Conservation (phyloP, 1,284 basidiomycete genomes). For the Tylopilus sp. region DNA sequence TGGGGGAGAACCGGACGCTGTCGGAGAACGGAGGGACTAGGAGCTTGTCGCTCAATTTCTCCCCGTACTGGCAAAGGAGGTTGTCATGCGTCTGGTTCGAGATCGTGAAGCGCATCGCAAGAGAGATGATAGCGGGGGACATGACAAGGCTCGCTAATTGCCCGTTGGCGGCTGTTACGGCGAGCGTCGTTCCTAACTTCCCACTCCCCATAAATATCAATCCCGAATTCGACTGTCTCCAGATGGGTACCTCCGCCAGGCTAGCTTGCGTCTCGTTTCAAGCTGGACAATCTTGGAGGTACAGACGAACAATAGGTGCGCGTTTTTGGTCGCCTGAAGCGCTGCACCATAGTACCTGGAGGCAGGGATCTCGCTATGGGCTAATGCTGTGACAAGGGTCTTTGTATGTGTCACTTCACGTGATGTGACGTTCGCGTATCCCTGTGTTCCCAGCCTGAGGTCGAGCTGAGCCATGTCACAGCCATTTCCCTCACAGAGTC, state of each 20-base stretch:
- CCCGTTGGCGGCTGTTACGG: not conserved
- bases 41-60: slow-evolving; percentile 9
- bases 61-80: slow-evolving; percentile 28
- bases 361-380: too few relatives aligned
- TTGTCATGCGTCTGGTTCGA: slow-evolving; percentile 43
- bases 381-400: slow-evolving; percentile 1
- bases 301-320: not conserved
- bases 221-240: not conserved
- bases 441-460: not conserved
- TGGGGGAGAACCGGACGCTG: slow-evolving; percentile 22
- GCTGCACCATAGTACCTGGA: too few relatives aligned
- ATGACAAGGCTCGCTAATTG: not conserved
- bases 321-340: not conserved
- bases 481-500: slow-evolving; percentile 20
- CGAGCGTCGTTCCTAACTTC: not conserved
- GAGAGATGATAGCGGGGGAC: too few relatives aligned
- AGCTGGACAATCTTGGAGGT: not conserved
- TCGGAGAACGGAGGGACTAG: slow-evolving; percentile 27
- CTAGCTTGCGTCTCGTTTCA: not conserved
- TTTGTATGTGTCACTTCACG: slow-evolving; percentile 3
- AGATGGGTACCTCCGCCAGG: not conserved
- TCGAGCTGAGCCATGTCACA: slow-evolving; percentile 18
- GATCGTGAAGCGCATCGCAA: slow-evolving; percentile 41
- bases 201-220: not conserved
- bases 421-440: slow-evolving; percentile 9